These are phyloP conservation scores for Dichotomocladium elegans DNA, from an alignment of 371 early-diverging fungal genomes.

Conservation along the genomic window DNA sequence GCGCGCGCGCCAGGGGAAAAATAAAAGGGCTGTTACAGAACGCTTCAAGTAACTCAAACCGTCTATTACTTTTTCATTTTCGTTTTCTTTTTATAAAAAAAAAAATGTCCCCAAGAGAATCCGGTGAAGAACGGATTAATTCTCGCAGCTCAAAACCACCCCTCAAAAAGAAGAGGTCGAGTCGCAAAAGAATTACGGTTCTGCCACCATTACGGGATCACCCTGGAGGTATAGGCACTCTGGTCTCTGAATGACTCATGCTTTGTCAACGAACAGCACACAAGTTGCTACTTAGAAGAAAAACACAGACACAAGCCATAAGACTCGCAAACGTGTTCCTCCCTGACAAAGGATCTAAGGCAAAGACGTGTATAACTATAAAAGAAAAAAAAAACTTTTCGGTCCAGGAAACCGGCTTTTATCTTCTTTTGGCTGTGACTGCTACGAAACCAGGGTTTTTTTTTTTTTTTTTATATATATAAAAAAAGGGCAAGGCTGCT, in stretches of 20 bases:
- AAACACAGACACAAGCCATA: background rate
- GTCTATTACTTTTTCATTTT: constrained; percentile 2
- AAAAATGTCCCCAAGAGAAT: constrained; percentile 36
- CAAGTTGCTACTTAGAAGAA: constrained; percentile 20
- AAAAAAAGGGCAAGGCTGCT: no score
- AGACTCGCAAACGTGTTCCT: background rate
- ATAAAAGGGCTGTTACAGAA: constrained; percentile 56
- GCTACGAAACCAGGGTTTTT: no score
- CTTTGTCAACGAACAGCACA: constrained; percentile 38
- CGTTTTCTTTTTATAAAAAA: constrained; percentile 10
- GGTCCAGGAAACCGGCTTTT: no score
- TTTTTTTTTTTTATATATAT: no score
- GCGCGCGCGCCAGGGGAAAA: constrained; percentile 49
- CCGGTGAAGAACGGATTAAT: constrained; percentile 20
- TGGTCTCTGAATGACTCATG: constrained; percentile 48
- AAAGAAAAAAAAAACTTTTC: constrained; percentile 4
- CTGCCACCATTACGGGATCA: no score
- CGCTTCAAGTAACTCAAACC: constrained; percentile 52
- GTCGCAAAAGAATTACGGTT: no score
- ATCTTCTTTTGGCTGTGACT: no score
- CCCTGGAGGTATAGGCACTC: constrained; percentile 40
- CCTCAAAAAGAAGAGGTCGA: background rate
- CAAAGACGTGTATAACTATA: no score
- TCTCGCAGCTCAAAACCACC: background rate
- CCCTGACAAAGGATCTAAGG: constrained; percentile 49